Conservation (phyloP, 345 rosid genomes). For the Lepidium didymum region DNA sequence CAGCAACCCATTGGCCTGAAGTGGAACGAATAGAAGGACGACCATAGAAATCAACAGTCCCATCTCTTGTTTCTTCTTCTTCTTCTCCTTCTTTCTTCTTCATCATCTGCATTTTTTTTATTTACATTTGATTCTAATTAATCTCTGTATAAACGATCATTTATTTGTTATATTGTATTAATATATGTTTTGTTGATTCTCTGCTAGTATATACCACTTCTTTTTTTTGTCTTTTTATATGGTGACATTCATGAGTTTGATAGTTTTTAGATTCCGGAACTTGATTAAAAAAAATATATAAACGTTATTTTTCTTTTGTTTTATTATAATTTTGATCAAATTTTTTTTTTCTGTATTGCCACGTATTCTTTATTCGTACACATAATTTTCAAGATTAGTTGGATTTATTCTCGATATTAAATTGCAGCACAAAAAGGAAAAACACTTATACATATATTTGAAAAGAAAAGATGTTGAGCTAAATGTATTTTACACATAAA, state of each 20-base stretch:
- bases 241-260: background rate
- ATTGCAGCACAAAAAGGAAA: background rate
- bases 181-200: background rate
- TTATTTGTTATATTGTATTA: background rate
- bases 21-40: conserved; percentile 52
- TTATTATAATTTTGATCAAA: background rate
- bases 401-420: conserved; percentile 18
- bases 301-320: background rate
- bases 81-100: conserved; percentile 39
- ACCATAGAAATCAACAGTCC: conserved; percentile 68
- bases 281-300: background rate
- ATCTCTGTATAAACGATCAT: background rate
- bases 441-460: background rate
- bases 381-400: conserved; percentile 12
- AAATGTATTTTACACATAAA: conserved; percentile 22
- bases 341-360: conserved; percentile 10
- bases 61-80: conserved; percentile 59
- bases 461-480: conserved; percentile 14
- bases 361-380: background rate
- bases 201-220: background rate
- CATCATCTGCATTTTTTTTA: conserved; percentile 32
- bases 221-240: background rate
- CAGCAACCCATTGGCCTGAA: conserved; percentile 83
- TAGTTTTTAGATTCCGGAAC: background rate
- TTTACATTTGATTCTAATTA: background rate